These are phyloP conservation scores for Penicillium sp. DNA, from an alignment of 2,329 filamentous ascomycete genomes.

Conservation along the genomic window DNA sequence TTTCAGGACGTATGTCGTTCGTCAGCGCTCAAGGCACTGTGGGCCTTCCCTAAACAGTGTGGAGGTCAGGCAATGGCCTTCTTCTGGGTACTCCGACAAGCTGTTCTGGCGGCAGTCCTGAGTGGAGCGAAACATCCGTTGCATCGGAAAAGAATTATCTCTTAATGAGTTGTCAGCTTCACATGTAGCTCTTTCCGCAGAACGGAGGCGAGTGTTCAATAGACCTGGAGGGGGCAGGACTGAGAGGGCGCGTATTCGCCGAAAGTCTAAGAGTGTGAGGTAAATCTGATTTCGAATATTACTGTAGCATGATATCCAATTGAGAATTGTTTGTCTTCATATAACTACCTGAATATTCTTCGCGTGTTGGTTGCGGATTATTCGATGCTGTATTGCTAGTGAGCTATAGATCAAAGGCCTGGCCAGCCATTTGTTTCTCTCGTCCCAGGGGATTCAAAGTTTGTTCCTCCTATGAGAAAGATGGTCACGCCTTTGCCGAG, in stretches of 20 bases:
- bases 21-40: background rate
- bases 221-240: background rate
- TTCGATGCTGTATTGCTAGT: too few species aligned
- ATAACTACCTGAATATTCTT: too few species aligned
- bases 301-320: too few species aligned
- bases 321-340: too few species aligned
- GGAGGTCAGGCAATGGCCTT: background rate
- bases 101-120: background rate
- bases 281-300: too few species aligned
- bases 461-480: too few species aligned
- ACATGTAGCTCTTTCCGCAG: background rate
- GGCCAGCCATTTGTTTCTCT: too few species aligned
- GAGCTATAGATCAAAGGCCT: too few species aligned
- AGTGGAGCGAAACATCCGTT: constrained; percentile 1
- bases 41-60: background rate
- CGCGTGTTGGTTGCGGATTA: too few species aligned
- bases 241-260: constrained; percentile 1
- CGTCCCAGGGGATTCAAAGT: too few species aligned
- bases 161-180: background rate
- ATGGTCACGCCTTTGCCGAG: background rate
- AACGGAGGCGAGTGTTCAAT: background rate
- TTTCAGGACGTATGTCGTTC: constrained; percentile 12
- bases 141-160: background rate
- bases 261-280: too few species aligned
- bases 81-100: background rate